These are phyloP conservation scores for Fusarium keratoplasticum DNA, from an alignment of 2,329 filamentous ascomycete genomes.

Conservation along the genomic window DNA sequence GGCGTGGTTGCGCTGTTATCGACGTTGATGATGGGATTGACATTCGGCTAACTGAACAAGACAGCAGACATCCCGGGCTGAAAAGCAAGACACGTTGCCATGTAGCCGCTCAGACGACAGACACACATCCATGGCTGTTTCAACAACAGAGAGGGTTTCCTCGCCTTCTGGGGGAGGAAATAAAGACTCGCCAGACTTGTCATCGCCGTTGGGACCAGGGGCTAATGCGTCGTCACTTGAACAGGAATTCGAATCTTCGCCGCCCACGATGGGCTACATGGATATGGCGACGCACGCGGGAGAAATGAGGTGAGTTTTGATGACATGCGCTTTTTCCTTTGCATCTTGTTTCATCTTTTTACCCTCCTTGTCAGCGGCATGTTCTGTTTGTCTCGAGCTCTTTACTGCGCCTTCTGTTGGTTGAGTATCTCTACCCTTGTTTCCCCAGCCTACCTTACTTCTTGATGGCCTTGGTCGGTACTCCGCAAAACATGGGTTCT, in stretches of 20 bases:
- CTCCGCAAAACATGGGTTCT: neutral
- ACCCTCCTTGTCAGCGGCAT: neutral
- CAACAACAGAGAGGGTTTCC: slow-evolving; percentile 11
- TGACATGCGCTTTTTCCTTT: slow-evolving; percentile 31
- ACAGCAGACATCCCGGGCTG: neutral
- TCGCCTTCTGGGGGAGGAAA: slow-evolving; percentile 1
- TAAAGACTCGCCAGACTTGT: slow-evolving; percentile 14
- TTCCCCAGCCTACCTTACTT: neutral
- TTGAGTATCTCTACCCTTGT: neutral
- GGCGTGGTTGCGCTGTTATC: neutral
- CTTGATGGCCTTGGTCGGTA: neutral
- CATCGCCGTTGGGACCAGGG: slow-evolving; percentile 13
- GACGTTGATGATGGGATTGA: neutral
- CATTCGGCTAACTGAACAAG: slow-evolving; percentile 15
- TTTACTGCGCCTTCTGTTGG: neutral
- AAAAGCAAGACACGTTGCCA: neutral
- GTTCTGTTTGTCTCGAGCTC: neutral
- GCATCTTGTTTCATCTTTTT: neutral
- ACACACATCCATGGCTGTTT: neutral
- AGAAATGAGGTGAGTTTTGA: slow-evolving; percentile 66
- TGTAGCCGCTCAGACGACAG: neutral
- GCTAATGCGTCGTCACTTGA: slow-evolving; percentile 45
- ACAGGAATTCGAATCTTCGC: slow-evolving; percentile 68
- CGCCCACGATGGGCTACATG: slow-evolving; percentile 66
- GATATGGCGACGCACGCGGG: slow-evolving; percentile 60